Evolutionary conservation across 805 yeast genomes (phyloP).

Genomic region (Tetrapisispora nanseiensis): DNA sequence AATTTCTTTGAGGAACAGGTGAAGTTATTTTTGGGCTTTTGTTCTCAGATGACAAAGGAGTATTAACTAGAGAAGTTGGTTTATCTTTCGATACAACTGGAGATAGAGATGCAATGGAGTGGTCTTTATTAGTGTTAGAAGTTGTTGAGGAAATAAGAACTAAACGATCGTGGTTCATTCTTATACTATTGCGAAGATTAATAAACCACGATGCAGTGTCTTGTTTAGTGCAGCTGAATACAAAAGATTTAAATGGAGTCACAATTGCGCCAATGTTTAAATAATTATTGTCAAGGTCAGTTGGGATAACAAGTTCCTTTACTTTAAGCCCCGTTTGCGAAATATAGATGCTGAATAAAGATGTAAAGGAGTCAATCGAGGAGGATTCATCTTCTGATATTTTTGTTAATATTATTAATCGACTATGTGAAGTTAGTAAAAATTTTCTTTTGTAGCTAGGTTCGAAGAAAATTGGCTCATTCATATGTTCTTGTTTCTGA

Average conservation of each 20-base stretch:
- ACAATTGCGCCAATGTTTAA: conserved; percentile 40
- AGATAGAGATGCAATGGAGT: conserved; percentile 9
- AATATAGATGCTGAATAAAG: conserved; percentile 46
- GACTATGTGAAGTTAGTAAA: conserved; percentile 52
- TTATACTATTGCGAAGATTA: conserved; percentile 39
- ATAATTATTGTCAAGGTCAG: conserved; percentile 32
- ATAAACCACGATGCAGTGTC: conserved; percentile 52
- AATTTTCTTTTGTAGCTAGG: conserved; percentile 41
- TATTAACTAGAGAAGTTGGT: neutral
- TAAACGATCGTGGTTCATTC: conserved; percentile 35
- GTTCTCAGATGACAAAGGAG: neutral
- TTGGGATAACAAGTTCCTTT: conserved; percentile 42
- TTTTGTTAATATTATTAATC: conserved; percentile 44
- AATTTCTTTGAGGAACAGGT: neutral
- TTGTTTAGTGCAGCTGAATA: conserved; percentile 44
- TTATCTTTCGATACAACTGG: conserved; percentile 7
- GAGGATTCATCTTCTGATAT: conserved; percentile 29
- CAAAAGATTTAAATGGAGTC: conserved; percentile 44
- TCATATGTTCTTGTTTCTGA: conserved; percentile 18
- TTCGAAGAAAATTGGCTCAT: conserved; percentile 16
- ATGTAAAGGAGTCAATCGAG: conserved; percentile 30
- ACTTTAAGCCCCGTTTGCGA: conserved; percentile 43
- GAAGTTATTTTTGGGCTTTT: neutral
- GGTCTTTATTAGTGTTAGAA: conserved; percentile 7
- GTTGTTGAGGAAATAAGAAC: neutral